Conservation (phyloP, 306 rosid species). For the Quercus parvula region DNA sequence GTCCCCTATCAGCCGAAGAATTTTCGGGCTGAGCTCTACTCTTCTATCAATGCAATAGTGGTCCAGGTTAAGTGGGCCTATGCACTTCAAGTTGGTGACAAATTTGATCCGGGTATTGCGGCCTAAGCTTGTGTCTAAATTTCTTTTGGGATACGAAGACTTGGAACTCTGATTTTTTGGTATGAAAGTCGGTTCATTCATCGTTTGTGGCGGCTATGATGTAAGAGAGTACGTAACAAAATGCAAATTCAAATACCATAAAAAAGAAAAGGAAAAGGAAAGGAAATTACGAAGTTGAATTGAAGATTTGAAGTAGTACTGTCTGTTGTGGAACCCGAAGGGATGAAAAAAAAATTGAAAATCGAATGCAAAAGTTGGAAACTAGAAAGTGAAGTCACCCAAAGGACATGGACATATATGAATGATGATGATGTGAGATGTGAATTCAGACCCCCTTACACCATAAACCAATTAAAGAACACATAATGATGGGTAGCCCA, state of each 20-base stretch:
- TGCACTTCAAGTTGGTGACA: too few relatives aligned
- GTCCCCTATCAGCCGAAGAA: too few relatives aligned
- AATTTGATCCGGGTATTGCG: too few relatives aligned
- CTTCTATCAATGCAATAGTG: too few relatives aligned
- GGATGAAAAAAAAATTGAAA: not conserved
- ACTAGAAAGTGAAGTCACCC: not conserved
- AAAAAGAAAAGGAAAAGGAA: not conserved
- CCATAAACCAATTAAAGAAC: not conserved
- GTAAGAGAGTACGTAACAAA: not conserved
- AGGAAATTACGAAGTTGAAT: not conserved
- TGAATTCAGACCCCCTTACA: not conserved
- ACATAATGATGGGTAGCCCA: not conserved
- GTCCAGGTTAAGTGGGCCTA: too few relatives aligned
- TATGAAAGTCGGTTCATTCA: not conserved
- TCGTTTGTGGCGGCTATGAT: not conserved
- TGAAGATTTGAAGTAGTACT: not conserved
- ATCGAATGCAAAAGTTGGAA: not conserved
- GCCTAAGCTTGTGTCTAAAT: too few relatives aligned
- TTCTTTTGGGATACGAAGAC: too few relatives aligned
- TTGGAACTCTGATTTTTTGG: too few relatives aligned
- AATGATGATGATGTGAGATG: not conserved
- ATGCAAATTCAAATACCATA: not conserved
- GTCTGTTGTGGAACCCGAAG: not conserved
- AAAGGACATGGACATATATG: not conserved
- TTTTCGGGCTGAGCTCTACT: too few relatives aligned